Base-by-base conservation (phyloP, 129 eudicot genomes). In the Cynara cardunculus region DNA sequence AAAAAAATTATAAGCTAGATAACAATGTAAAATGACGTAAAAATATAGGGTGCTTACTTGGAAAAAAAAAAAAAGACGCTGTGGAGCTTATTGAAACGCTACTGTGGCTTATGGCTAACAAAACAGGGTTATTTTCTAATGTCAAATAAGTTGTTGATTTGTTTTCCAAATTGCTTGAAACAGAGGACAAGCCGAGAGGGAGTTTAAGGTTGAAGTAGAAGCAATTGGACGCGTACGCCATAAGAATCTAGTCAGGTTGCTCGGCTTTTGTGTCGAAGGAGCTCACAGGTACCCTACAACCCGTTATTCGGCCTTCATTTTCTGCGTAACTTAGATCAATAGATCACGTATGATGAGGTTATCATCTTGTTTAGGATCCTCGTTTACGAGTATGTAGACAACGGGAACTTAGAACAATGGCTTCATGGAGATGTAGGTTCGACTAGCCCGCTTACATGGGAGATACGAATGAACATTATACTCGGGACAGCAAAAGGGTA, bases 181-280 rank as follows among this genome's bases (percentile, higher is more conserved):
- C 89, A 93, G 98, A 86, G 97, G 98, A 76, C 97, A 93, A 87
- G 98, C 98, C 34, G 98, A 93, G 86, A 91, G 87, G 84, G 98
- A 93, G 78, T 93, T 91, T 67, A 93, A 93, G 85, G 98, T 93
- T 69, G 97, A 93, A 89, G 98, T 93, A 49, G 98, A 93, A 88
- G 98, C 97, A 31, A 93, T 93, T 73, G 98, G 98, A 31, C 94
- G 98, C 4, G 98, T 93, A 35, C 86, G 97, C 72, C 97, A 93
- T 41, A 93, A 93, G 89, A 93, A 93, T 88, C 86, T 93, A 81
- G 98, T 93, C 73, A 85, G 98, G 76, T 83, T 93, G 86, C 94
- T 93, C 18, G 98, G 98, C 25, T 93, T 89, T 84, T 93, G 98
- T 80, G 98, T 90, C 25, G 97, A 93, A 85, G 98, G 98, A 78